Conservation (phyloP, 1,284 basidiomycete species). For the Caloboletus firmus region DNA sequence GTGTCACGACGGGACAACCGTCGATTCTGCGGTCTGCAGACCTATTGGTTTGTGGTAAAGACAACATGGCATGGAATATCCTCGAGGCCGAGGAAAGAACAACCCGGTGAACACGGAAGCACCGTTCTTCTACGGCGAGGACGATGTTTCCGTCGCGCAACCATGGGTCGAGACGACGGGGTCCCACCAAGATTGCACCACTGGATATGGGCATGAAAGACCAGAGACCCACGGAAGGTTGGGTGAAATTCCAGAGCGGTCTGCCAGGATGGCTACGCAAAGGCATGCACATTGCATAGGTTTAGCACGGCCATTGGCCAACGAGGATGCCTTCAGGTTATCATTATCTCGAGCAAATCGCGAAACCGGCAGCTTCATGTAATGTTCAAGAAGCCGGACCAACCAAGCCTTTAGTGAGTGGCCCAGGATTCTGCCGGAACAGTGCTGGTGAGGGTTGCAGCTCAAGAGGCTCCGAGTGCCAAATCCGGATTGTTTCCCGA, state of each 20-base stretch:
- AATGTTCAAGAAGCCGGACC: not conserved
- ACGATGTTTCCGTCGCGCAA: slow-evolving; percentile 29
- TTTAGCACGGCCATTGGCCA: slow-evolving; percentile 29
- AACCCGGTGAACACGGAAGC: slow-evolving; percentile 26
- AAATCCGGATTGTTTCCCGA: not conserved
- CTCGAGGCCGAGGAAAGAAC: slow-evolving; percentile 29
- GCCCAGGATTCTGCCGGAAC: not conserved
- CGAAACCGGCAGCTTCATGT: slow-evolving; percentile 11
- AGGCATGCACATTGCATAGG: slow-evolving; percentile 24
- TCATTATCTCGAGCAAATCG: slow-evolving; percentile 19
- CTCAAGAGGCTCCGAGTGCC: not conserved
- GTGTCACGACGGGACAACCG: slow-evolving; percentile 27
- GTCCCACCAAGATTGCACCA: slow-evolving; percentile 13
- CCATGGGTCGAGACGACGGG: slow-evolving; percentile 29
- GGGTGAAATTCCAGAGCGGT: slow-evolving; percentile 16
- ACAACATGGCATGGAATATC: slow-evolving; percentile 26
- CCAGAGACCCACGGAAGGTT: slow-evolving; percentile 9
- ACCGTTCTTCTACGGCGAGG: slow-evolving; percentile 21
- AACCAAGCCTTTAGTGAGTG: not conserved
- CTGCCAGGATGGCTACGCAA: slow-evolving; percentile 12
- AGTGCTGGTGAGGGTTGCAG: not conserved
- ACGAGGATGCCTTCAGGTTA: slow-evolving; percentile 30
- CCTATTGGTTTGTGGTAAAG: slow-evolving; percentile 7
- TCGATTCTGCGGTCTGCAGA: slow-evolving; percentile 20
- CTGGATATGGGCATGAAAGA: slow-evolving; percentile 25